phyloP scores from a whole-genome alignment of 2,329 filamentous ascomycete genomes.

The Hymenotorrendiella dingleyae region DNA sequence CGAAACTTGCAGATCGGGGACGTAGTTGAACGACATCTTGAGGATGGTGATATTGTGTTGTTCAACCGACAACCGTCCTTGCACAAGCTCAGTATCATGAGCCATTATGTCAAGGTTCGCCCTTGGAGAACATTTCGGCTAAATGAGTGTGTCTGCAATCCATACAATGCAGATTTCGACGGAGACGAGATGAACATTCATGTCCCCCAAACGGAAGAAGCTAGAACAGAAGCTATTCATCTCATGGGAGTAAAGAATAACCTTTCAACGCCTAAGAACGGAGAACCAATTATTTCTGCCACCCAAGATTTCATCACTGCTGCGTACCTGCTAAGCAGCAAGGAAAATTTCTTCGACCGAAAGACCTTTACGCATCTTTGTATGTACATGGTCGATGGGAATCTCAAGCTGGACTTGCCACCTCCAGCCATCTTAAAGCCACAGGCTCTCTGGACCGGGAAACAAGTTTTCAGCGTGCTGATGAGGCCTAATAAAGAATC shows the following conservation, averaged over 20 bases:
- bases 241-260: constrained; percentile 99
- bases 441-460: constrained; percentile 87
- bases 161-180: constrained; percentile 98
- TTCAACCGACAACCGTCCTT: constrained; percentile 98
- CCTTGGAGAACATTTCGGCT: constrained; percentile 94
- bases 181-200: constrained; percentile 99
- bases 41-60: constrained; percentile 91
- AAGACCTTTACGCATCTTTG: constrained; percentile 85
- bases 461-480: constrained; percentile 89
- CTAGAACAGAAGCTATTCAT: constrained; percentile 87
- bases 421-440: constrained; percentile 84
- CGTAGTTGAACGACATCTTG: constrained; percentile 86
- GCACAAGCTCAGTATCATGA: constrained; percentile 98
- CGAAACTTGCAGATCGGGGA: constrained; percentile 75
- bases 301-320: constrained; percentile 99
- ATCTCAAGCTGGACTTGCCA: constrained; percentile 74
- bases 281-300: constrained; percentile 96
- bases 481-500: constrained; percentile 84
- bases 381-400: constrained; percentile 85
- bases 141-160: constrained; percentile 96
- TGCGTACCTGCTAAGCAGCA: constrained; percentile 83
- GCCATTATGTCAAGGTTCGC: constrained; percentile 85
- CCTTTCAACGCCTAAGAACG: constrained; percentile 90
- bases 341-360: constrained; percentile 88
- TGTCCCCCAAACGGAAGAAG: constrained; percentile 96